A percentile compares a stretch with the other conserved stretches of the same genome.
Conservation (phyloP, 2,329 filamentous ascomycete species). For the Helotiales sp. region DNA sequence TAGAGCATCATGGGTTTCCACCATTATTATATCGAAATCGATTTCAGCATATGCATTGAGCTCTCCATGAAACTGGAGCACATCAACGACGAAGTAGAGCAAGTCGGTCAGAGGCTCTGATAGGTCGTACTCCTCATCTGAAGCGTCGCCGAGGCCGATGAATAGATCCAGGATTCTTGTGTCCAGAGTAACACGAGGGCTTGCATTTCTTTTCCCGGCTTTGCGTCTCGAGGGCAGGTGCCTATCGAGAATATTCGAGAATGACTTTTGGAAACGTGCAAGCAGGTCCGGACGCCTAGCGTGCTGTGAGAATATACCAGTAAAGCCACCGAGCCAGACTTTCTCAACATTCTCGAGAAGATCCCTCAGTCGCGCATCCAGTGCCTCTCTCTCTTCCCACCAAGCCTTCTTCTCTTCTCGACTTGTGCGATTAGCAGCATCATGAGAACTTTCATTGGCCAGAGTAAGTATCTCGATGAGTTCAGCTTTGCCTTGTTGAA, state of each 20-base stretch:
- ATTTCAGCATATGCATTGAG: constrained; percentile 97
- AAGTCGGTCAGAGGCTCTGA: constrained; percentile 91
- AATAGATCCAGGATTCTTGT: constrained; percentile 81
- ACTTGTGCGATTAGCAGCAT: constrained; percentile 66
- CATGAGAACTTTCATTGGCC: constrained; percentile 83
- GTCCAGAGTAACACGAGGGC: constrained; percentile 51
- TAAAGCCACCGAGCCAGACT: constrained; percentile 94
- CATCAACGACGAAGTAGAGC: constrained; percentile 94
- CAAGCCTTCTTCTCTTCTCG: constrained; percentile 79
- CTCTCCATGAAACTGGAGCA: constrained; percentile 95
- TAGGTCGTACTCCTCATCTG: constrained; percentile 66
- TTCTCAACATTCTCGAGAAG: constrained; percentile 85
- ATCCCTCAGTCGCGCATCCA: constrained; percentile 76
- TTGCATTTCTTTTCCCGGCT: constrained; percentile 53
- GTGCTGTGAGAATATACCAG: constrained; percentile 85
- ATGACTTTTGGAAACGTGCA: constrained; percentile 72
- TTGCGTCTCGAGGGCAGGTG: constrained; percentile 81
- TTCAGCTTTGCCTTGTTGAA: constrained; percentile 75
- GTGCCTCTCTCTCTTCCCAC: constrained; percentile 82
- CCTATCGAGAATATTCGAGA: constrained; percentile 77
- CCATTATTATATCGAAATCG: constrained; percentile 87
- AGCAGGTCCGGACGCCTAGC: constrained; percentile 62
- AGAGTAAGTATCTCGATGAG: constrained; percentile 78
- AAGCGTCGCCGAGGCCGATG: constrained; percentile 76
- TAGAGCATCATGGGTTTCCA: constrained; percentile 84